These are phyloP conservation scores for Cylindrodendrum hubeiense DNA, from an alignment of 2,329 filamentous ascomycete species.

Conservation along the genomic window DNA sequence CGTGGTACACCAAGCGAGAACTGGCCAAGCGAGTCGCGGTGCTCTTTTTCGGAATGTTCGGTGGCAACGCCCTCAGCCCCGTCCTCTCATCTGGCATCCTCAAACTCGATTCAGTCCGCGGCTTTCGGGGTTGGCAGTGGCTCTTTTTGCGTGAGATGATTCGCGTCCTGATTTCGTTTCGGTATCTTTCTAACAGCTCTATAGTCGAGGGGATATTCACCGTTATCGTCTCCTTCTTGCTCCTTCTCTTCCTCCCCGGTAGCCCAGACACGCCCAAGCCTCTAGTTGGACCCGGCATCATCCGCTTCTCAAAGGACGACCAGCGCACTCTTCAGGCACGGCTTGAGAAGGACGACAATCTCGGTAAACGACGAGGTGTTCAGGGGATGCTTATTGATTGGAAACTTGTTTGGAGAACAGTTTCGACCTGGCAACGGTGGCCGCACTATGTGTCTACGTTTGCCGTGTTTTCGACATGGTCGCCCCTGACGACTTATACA, in stretches of 20 bases:
- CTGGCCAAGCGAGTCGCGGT: constrained; percentile 61
- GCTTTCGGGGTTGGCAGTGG: constrained; percentile 63
- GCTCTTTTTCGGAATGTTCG: constrained; percentile 67
- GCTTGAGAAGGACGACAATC: constrained; percentile 49
- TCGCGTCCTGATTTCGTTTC: background rate
- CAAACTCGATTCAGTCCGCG: constrained; percentile 55
- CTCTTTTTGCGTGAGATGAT: constrained; percentile 61
- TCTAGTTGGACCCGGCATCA: constrained; percentile 52
- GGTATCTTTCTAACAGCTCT: background rate
- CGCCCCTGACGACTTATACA: constrained; percentile 64
- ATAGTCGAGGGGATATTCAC: constrained; percentile 59
- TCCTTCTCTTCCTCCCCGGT: constrained; percentile 58
- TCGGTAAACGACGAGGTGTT: constrained; percentile 46
- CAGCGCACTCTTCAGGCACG: constrained; percentile 49
- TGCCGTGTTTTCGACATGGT: constrained; percentile 65
- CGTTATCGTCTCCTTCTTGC: constrained; percentile 51
- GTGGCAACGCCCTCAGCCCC: constrained; percentile 62
- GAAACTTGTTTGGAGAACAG: constrained; percentile 56
- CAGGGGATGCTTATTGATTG: constrained; percentile 52
- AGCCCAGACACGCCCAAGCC: constrained; percentile 56
- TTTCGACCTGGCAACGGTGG: constrained; percentile 58
- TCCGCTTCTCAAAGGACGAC: constrained; percentile 52
- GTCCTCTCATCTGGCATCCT: constrained; percentile 62
- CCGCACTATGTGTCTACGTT: constrained; percentile 63
- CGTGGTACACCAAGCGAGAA: constrained; percentile 62